Conservation (phyloP, 2,329 filamentous ascomycete species). For the Pseudomassariella vexata region DNA sequence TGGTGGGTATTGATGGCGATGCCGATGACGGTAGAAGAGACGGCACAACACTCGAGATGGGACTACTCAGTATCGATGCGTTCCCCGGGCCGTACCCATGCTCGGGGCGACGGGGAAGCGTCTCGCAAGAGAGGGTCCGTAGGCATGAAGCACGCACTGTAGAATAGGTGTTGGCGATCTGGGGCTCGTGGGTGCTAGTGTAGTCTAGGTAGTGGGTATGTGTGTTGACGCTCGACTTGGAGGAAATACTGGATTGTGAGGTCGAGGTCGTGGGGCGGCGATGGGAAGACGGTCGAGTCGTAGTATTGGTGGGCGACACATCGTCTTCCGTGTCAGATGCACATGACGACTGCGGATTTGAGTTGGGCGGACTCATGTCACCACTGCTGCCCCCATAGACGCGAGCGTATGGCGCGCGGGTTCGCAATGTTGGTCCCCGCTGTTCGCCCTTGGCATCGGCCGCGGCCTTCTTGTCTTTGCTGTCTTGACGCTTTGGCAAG, state of each 20-base stretch:
- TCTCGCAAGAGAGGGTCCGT: slow-evolving; percentile 61
- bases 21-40: slow-evolving; percentile 29
- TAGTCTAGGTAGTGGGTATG: slow-evolving; percentile 64
- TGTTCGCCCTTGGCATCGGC: slow-evolving; percentile 27
- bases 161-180: slow-evolving; percentile 57
- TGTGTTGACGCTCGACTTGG: slow-evolving; percentile 38
- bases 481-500: slow-evolving; percentile 44
- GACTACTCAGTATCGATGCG: slow-evolving; percentile 17
- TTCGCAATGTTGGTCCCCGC: slow-evolving; percentile 52
- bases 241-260: slow-evolving; percentile 49
- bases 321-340: slow-evolving; percentile 48
- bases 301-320: slow-evolving; percentile 15
- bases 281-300: slow-evolving; percentile 8
- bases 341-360: slow-evolving; percentile 39
- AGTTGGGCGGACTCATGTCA: slow-evolving; percentile 45
- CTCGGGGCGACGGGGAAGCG: slow-evolving; percentile 50
- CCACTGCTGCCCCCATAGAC: slow-evolving; percentile 42
- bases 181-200: slow-evolving; percentile 62
- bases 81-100: slow-evolving; percentile 22
- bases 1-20: slow-evolving; percentile 21
- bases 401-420: slow-evolving; percentile 53
- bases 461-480: slow-evolving; percentile 13
- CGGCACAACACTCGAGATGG: slow-evolving; percentile 31
- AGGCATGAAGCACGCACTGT: slow-evolving; percentile 61
- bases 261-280: slow-evolving; percentile 39